Evolutionary conservation across 768 basidiomycete species (phyloP), one percentile per base, ranked within the genome.

Genomic region (Tulasnella sp.): DNA sequence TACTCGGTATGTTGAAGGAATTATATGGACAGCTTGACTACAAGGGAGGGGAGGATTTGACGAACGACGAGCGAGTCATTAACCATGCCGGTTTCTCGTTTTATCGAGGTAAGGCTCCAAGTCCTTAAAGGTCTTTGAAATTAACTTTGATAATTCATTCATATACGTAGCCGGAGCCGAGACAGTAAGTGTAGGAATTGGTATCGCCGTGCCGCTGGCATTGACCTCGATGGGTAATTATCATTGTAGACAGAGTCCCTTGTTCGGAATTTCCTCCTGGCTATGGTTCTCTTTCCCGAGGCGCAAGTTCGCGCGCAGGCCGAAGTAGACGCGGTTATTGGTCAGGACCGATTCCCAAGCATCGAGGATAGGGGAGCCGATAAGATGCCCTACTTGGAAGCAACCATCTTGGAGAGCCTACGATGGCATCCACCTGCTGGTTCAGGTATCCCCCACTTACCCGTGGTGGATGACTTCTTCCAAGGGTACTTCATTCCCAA

Each of bases 311-410:
- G 78, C n/a, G 81, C 80, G 1, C 85, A 86, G 72, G 78, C 77
- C 6, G 86, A 86, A 67, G 80, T 87, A 12, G 85, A 86, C 42
- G 64, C 71, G 0, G 79, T 85, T 12, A 70, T 83, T 15, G 84
- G 83, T 12, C 45, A 25, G 3, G 79, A 81, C 34, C 81, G 84
- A 0, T 80, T 86, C 8, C 84, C 85, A 1, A 82, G 77, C 0
- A 71, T 83, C 19, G 82, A 81, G 1, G 85, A 86, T 71, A 79
- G 79, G 49, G 31, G 31, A 15, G 31, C 17, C 1, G 78, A 80
- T 4, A 75, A 78, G 0, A 76, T 87, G 31, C 84, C 84, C 0
- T 85, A 85, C 71, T 77, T 85, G 36, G 78, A 77, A 4, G 85
- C 85, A 6, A 70, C 86, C 3, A 77, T 84, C 64, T 84, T 83